Conservation (phyloP, 106 monocot genomes). For the Dioscorea alata region DNA sequence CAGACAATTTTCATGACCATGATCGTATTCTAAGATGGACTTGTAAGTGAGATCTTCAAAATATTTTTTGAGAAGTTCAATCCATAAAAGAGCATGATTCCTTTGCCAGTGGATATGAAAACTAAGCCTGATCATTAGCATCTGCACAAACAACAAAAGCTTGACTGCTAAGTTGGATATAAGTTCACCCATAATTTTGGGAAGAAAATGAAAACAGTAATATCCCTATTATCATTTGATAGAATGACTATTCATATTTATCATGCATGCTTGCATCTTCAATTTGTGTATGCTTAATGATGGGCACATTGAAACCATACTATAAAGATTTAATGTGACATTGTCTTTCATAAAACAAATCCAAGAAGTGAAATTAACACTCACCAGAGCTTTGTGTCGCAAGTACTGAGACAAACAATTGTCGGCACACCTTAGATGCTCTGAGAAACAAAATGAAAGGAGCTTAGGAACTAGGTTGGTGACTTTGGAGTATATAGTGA, state of each 20-base stretch:
- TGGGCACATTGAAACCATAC: background rate
- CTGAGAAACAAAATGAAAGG: constrained; percentile 27
- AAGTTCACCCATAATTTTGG: background rate
- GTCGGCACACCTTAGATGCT: constrained; percentile 7
- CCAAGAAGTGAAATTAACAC: background rate
- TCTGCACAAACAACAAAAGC: constrained; percentile 32
- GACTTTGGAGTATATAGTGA: constrained; percentile 21
- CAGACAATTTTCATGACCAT: constrained; percentile 26
- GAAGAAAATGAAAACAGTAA: background rate
- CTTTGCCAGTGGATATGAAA: constrained; percentile 24
- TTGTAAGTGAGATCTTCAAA: constrained; percentile 62
- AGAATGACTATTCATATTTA: background rate
- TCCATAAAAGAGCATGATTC: constrained; percentile 37
- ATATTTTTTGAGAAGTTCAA: constrained; percentile 43
- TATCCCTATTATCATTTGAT: background rate
- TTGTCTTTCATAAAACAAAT: too few species aligned
- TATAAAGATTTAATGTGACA: background rate
- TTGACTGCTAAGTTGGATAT: background rate
- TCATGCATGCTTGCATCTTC: background rate
- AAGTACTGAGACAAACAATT: constrained; percentile 33
- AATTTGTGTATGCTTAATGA: background rate
- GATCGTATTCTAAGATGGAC: constrained; percentile 25
- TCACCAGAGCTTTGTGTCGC: constrained; percentile 64
- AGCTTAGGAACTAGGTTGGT: constrained; percentile 39
- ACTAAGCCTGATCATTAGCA: constrained; percentile 76